These are phyloP conservation scores for Boletus patriciae DNA, from an alignment of 768 basidiomycete genomes.

Conservation along the genomic window DNA sequence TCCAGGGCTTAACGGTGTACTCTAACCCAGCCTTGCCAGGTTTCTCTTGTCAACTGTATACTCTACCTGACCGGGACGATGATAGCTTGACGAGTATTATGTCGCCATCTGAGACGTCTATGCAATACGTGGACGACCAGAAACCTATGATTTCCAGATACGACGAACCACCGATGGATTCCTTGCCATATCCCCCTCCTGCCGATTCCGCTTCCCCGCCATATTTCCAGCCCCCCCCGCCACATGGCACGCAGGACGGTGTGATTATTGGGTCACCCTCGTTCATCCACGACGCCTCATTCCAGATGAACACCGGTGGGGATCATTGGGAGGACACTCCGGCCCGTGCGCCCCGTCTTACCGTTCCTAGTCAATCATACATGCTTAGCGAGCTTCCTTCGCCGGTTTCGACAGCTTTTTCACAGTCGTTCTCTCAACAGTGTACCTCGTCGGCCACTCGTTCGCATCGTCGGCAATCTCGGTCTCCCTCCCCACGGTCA, in stretches of 20 bases:
- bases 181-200: conserved; percentile 31
- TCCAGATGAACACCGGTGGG: background rate
- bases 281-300: conserved; percentile 13
- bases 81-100: background rate
- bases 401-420: conserved; percentile 6
- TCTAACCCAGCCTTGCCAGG: conserved; percentile 13
- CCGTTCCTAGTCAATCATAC: conserved; percentile 16
- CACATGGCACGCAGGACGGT: conserved; percentile 17
- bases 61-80: conserved; percentile 19
- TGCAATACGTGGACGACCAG: conserved; percentile 15
- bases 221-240: conserved; percentile 16
- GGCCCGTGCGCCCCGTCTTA: conserved; percentile 1
- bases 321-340: conserved; percentile 28
- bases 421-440: conserved; percentile 14
- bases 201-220: conserved; percentile 19
- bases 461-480: conserved; percentile 24
- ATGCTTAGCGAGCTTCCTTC: conserved; percentile 19
- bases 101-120: background rate
- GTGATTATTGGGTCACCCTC: conserved; percentile 13
- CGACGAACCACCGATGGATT: conserved; percentile 33
- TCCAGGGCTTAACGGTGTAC: conserved; percentile 11
- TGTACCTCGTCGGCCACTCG: conserved; percentile 18
- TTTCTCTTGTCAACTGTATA: conserved; percentile 16
- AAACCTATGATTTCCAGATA: conserved; percentile 9
- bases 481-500: conserved; percentile 29